Percentiles rank a stretch among this genome's conserved stretches.
These are phyloP conservation scores for Phytophthora pisi DNA, from an alignment of 352 stramenopile genomes.

Conservation along the genomic window DNA sequence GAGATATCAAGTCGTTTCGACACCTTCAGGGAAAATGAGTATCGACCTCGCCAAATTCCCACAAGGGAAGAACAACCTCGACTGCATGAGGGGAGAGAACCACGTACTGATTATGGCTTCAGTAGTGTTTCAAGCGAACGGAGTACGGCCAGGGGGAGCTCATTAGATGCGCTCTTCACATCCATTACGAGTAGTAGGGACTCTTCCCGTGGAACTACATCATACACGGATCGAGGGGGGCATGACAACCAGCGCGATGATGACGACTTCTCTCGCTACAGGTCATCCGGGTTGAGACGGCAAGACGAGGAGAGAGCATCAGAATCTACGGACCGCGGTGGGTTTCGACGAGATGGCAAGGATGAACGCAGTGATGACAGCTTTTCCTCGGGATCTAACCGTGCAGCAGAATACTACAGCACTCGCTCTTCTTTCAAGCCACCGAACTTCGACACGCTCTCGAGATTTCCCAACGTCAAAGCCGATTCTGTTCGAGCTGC, in stretches of 20 bases:
- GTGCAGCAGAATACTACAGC: not conserved
- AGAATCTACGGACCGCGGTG: not conserved
- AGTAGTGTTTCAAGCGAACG: conserved; percentile 11
- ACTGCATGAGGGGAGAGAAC: not conserved
- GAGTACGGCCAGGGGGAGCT: not conserved
- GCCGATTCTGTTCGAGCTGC: conserved; percentile 22
- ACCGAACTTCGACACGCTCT: not conserved
- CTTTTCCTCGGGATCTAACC: not conserved
- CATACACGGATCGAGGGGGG: not conserved
- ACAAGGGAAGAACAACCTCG: conserved; percentile 2
- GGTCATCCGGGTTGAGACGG: not conserved
- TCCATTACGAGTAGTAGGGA: conserved; percentile 6
- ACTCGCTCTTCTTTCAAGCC: not conserved
- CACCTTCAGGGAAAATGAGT: conserved; percentile 2
- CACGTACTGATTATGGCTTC: conserved; percentile 1
- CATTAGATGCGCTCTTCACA: conserved; percentile 9
- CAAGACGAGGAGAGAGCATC: not conserved
- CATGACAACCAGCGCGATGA: conserved; percentile 25
- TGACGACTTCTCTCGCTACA: not conserved
- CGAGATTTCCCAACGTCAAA: not conserved
- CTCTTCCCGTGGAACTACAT: not conserved
- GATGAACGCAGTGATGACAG: not conserved
- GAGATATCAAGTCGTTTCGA: conserved; percentile 13
- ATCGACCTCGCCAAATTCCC: not conserved
- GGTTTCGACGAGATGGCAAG: not conserved